These are phyloP conservation scores for Phyllosticta citribraziliensis DNA, from an alignment of 2,329 filamentous ascomycete genomes.

Conservation along the genomic window DNA sequence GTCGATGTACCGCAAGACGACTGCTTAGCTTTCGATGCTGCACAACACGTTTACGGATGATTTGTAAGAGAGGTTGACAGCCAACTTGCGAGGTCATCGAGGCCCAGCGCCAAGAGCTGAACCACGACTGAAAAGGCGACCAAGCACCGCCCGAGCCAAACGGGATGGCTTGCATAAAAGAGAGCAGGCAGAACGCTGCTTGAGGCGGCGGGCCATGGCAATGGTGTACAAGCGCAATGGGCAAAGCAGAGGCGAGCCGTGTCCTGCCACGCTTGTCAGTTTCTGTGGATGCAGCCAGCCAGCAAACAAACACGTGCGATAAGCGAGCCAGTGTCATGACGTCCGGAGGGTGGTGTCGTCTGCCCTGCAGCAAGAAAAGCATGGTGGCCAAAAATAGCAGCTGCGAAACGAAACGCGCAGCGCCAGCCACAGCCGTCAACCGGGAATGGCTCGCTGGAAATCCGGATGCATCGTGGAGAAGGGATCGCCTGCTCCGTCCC, in stretches of 20 bases:
- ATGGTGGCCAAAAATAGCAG: background rate
- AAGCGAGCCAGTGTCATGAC: background rate
- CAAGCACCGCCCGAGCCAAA: background rate
- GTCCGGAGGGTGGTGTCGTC: background rate
- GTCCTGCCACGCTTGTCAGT: background rate
- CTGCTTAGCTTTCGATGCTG: background rate
- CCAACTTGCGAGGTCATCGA: background rate
- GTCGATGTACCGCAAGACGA: background rate
- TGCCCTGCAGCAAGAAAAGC: background rate
- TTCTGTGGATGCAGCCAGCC: background rate
- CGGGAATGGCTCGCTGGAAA: too few relatives aligned
- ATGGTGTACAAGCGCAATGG: background rate
- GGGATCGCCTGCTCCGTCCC: background rate
- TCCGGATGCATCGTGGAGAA: background rate
- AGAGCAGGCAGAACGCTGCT: background rate
- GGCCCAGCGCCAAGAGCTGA: background rate
- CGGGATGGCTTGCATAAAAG: background rate
- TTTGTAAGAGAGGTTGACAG: background rate
- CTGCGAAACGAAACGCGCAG: background rate
- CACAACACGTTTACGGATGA: background rate
- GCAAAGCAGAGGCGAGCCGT: background rate
- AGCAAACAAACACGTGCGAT: background rate
- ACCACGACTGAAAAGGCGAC: background rate
- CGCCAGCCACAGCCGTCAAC: background rate
- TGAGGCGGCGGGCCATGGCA: background rate